Percentiles rank a stretch among this genome's conserved stretches.
phyloP scores from a whole-genome alignment of 805 yeast species.

The Cyberlindnera subsufficiens region DNA sequence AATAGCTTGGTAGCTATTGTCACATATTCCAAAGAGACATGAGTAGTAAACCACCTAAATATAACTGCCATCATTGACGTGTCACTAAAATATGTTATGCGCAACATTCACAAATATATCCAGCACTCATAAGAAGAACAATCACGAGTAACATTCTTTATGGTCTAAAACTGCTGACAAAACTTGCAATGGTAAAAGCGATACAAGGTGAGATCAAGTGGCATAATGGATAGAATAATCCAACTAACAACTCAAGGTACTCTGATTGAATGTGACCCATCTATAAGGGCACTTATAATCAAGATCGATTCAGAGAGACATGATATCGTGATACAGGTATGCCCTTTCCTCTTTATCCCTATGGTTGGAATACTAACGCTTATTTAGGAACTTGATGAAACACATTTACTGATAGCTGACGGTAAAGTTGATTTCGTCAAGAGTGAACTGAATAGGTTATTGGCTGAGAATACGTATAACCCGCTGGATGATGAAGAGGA shows the following conservation, averaged over 20 bases:
- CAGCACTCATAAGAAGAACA: no score
- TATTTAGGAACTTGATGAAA: slow-evolving; percentile 78
- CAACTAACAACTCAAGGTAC: slow-evolving; percentile 23
- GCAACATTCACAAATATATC: no score
- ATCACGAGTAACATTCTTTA: no score
- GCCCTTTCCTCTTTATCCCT: slow-evolving; percentile 5
- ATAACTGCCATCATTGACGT: no score
- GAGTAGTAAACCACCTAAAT: no score
- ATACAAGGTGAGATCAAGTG: slow-evolving; percentile 35
- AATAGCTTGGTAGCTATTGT: no score
- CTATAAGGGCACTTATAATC: slow-evolving; percentile 79
- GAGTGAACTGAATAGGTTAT: slow-evolving; percentile 63
- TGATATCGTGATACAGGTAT: slow-evolving; percentile 57
- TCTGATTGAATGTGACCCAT: slow-evolving; percentile 74
- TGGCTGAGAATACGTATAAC: slow-evolving; percentile 80
- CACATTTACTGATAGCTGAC: slow-evolving; percentile 79
- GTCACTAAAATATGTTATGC: no score
- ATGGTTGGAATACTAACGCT: no score
- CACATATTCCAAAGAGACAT: no score
- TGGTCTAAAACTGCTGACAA: not conserved
- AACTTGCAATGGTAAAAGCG: slow-evolving; percentile 41
- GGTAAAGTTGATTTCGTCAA: slow-evolving; percentile 73
- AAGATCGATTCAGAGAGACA: slow-evolving; percentile 72
- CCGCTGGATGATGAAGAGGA: slow-evolving; percentile 69
- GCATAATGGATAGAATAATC: not conserved